Evolutionary conservation across 164 flowering plant genomes (phyloP), one percentile per base, ranked within the genome.

Genomic region (Stephania cephalantha): DNA sequence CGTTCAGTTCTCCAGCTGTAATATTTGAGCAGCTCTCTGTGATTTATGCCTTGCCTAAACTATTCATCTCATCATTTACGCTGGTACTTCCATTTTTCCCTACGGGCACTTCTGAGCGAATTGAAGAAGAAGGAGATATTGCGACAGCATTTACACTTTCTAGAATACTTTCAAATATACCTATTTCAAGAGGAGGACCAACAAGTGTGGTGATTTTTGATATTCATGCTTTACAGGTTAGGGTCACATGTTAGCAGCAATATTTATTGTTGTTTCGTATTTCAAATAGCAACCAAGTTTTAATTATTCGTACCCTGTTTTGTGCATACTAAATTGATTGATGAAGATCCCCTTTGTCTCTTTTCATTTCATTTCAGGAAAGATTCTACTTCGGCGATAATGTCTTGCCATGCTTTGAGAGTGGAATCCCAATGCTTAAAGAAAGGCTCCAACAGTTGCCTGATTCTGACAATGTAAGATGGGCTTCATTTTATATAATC

Each of bases 91-190:
- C 99, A 5, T 94, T 92, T 83, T 96, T 96, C 77, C 98, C 98
- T 22, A 96, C 99, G 9, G 99, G 99, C 30, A 89, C 99, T 67
- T 92, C 88, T 25, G 98, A 96, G 86, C 89, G 99, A 2, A 88
- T 96, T 90, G 99, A 96, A 85, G 99, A 93, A 58, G 98, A 96
- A 83, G 99, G 98, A 70, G 99, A 96, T 84, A 88, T 96, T 25
- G 99, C 98, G 46, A 96, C 99, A 9, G 98, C 99, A 46, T 91
- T 92, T 69, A 90, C 98, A 72, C 93, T 96, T 29, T 94, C 99
- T 71, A 89, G 98, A 80, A 88, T 91, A 69, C 81, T 96, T 78
- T 96, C 99, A 13, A 87, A 90, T 75, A 88, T 92, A 72, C 99
- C 99, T 0, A 89, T 86, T 72, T 89, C 97, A 31, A 84, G 94